Evolutionary conservation across 2,329 filamentous ascomycete species (phyloP).

Genomic region (Colletotrichum sp.): DNA sequence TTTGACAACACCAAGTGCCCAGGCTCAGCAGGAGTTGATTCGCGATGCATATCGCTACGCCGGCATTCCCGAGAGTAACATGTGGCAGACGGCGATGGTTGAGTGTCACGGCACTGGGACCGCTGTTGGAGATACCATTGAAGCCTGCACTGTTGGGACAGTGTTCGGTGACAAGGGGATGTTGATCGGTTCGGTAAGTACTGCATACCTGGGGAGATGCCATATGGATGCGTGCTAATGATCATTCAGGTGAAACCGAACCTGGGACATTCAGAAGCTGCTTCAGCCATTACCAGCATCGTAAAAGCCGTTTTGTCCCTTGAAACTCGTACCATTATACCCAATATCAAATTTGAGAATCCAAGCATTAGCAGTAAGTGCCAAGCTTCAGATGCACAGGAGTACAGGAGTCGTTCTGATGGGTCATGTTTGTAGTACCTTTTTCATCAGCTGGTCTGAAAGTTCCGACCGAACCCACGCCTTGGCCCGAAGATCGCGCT

Average conservation of each 20-base stretch:
- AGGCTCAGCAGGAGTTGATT: constrained; percentile 31
- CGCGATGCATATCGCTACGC: constrained; percentile 26
- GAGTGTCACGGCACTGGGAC: constrained; percentile 47
- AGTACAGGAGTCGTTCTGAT: not conserved
- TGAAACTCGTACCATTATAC: constrained; percentile 14
- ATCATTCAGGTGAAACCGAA: constrained; percentile 40
- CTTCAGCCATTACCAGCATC: constrained; percentile 32
- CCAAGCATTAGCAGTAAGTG: constrained; percentile 12
- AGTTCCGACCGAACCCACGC: constrained; percentile 27
- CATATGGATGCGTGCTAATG: not conserved
- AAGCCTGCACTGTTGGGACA: constrained; percentile 36
- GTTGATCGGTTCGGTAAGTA: constrained; percentile 28
- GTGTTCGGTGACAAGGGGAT: constrained; percentile 32
- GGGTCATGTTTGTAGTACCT: constrained; percentile 10
- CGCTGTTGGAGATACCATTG: constrained; percentile 41
- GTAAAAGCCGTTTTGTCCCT: constrained; percentile 35
- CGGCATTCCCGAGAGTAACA: constrained; percentile 25
- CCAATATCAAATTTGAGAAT: constrained; percentile 21
- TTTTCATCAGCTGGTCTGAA: constrained; percentile 25
- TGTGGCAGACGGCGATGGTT: constrained; percentile 32
- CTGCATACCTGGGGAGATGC: fast-evolving
- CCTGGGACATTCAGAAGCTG: constrained; percentile 40
- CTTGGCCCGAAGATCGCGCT: constrained; percentile 28
- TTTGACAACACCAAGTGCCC: constrained; percentile 38
- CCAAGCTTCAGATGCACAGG: fast-evolving